Evolutionary conservation across 192 early-diverging fungal genomes (phyloP).

Genomic region (Thamnidium elegans): DNA sequence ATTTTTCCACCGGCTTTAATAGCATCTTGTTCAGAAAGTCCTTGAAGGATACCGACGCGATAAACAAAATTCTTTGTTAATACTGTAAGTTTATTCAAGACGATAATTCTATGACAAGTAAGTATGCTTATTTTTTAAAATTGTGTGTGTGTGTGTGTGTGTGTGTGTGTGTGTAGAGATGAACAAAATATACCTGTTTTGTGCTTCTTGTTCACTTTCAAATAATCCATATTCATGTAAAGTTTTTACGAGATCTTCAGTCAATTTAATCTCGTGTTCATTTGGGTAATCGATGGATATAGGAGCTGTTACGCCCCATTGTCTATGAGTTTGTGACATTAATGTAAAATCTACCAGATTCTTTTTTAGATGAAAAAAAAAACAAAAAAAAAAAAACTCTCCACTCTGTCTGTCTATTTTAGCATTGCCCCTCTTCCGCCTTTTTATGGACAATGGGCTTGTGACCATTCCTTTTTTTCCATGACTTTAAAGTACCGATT

Average conservation of each 20-base stretch:
- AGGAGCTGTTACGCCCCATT: slow-evolving; percentile 78
- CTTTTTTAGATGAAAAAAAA: no score
- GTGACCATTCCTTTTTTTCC: no score
- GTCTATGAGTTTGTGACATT: slow-evolving; percentile 12
- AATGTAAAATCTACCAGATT: no score
- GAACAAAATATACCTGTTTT: slow-evolving; percentile 61
- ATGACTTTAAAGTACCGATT: no score
- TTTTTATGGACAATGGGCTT: no score
- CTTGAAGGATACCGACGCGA: slow-evolving; percentile 57
- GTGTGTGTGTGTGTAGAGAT: background rate
- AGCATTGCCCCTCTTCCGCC: no score
- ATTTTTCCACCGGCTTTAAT: slow-evolving; percentile 91
- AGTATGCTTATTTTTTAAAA: no score
- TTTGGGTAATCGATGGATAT: slow-evolving; percentile 65
- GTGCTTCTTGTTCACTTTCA: slow-evolving; percentile 83
- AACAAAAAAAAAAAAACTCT: no score
- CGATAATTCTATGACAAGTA: slow-evolving; percentile 56
- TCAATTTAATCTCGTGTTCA: slow-evolving; percentile 62
- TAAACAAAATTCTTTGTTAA: slow-evolving; percentile 93
- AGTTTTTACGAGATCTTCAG: slow-evolving; percentile 65
- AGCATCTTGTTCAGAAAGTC: slow-evolving; percentile 78
- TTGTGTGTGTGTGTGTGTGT: background rate
- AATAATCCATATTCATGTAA: slow-evolving; percentile 77
- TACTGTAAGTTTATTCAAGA: slow-evolving; percentile 81
- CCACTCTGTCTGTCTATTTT: no score